phyloP scores from a whole-genome alignment of 225 moss, liverwort and hornwort genomes.

The Takakia lepidozioides region DNA sequence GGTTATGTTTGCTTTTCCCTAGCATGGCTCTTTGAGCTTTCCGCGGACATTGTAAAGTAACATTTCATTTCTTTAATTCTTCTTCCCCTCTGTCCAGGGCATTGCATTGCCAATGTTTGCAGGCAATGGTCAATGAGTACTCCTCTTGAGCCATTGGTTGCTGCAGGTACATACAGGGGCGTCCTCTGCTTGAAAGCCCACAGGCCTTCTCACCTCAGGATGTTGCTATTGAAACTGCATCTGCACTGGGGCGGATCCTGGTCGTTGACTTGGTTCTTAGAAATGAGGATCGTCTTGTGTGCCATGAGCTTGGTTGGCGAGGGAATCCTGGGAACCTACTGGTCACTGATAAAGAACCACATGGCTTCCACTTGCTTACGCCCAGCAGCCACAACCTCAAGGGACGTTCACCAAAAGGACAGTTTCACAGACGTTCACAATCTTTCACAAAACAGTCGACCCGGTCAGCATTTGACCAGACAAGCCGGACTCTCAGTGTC shows the following conservation, averaged over 20 bases:
- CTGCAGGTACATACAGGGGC: slow-evolving; percentile 65
- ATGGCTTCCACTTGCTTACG: slow-evolving; percentile 46
- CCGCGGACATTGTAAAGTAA: no score
- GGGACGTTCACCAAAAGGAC: no score
- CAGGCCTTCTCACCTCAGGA: slow-evolving; percentile 61
- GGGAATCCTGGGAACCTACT: slow-evolving; percentile 83
- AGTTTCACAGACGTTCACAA: slow-evolving; percentile 1
- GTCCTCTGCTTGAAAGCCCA: slow-evolving; percentile 48
- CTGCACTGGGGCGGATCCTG: slow-evolving; percentile 69
- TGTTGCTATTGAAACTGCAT: slow-evolving; percentile 59
- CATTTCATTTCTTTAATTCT: no score
- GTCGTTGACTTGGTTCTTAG: slow-evolving; percentile 79
- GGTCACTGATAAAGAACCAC: slow-evolving; percentile 51
- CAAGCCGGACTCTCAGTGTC: no score
- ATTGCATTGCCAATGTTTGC: no score
- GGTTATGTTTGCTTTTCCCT: no score
- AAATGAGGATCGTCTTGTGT: slow-evolving; percentile 83
- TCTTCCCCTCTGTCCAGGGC: no score
- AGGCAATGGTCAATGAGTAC: no score
- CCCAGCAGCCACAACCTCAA: no score
- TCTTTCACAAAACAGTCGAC: slow-evolving; percentile 19
- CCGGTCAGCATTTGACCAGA: no score
- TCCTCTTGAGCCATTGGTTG: no score
- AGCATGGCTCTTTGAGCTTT: no score
- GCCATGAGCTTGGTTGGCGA: slow-evolving; percentile 72